Evolutionary conservation across 1,284 basidiomycete species (phyloP).

Genomic region (Neolentinus lepideus): DNA sequence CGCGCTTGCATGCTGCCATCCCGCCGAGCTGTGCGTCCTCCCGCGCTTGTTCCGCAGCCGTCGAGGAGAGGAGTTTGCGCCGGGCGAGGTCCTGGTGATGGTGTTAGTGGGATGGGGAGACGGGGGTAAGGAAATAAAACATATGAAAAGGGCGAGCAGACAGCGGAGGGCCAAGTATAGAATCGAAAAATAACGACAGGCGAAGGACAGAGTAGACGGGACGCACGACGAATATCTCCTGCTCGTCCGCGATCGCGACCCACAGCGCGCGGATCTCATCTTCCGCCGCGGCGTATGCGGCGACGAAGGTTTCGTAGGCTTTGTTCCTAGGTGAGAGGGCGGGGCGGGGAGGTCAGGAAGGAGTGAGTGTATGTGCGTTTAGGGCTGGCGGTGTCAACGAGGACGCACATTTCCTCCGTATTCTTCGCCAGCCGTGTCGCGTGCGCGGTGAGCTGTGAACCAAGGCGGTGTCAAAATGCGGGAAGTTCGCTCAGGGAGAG

Average conservation of each 20-base stretch:
- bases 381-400: not conserved
- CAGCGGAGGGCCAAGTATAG: not conserved
- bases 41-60: not conserved
- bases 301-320: conserved; percentile 11
- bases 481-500: not conserved
- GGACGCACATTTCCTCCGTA: not conserved
- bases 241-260: conserved; percentile 10
- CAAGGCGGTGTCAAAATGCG: no score
- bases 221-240: conserved; percentile 9
- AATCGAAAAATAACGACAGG: not conserved
- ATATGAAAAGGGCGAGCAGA: no score
- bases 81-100: not conserved
- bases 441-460: not conserved
- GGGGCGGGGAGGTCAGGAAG: no score
- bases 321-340: conserved; percentile 7
- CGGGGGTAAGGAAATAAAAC: no score
- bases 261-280: conserved; percentile 13
- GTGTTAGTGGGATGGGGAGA: no score
- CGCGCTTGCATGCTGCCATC: not conserved
- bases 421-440: not conserved
- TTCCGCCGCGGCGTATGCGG: conserved; percentile 12
- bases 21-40: not conserved
- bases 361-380: no score
- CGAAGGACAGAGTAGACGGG: not conserved
- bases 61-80: not conserved